Evolutionary conservation across 176 grass and related monocot genomes (phyloP).

Genomic region (Aegilops umbellulata): DNA sequence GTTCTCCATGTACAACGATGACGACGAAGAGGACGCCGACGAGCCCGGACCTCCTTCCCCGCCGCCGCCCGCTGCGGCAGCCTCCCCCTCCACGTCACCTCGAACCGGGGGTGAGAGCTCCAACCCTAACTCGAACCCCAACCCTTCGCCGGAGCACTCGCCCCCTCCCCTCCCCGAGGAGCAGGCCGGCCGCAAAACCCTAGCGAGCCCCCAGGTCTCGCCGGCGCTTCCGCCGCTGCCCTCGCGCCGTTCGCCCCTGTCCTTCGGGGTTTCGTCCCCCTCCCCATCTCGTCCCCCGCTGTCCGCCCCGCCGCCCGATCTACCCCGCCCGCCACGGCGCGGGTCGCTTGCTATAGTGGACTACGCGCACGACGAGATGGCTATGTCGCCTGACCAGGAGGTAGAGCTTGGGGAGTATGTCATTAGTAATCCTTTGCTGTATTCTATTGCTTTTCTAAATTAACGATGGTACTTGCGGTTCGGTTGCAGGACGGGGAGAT

Average conservation of each 20-base stretch:
- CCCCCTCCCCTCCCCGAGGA: constrained; percentile 42
- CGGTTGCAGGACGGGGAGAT: constrained; percentile 62
- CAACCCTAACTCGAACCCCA: constrained; percentile 36
- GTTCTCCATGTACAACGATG: constrained; percentile 90
- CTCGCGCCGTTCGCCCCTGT: constrained; percentile 36
- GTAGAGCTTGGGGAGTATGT: constrained; percentile 44
- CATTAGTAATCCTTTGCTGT: constrained; percentile 3
- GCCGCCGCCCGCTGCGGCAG: background rate
- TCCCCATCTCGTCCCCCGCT: constrained; percentile 30
- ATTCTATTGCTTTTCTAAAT: constrained; percentile 20
- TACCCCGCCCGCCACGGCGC: constrained; percentile 25
- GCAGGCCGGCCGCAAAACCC: constrained; percentile 35
- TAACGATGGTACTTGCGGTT: background rate
- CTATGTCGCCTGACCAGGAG: constrained; percentile 80
- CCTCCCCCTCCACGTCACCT: constrained; percentile 38
- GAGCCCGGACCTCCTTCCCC: constrained; percentile 33
- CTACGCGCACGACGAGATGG: constrained; percentile 85
- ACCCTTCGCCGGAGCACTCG: background rate
- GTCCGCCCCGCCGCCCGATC: constrained; percentile 23
- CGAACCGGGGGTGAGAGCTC: constrained; percentile 22
- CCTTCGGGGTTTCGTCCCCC: constrained; percentile 29
- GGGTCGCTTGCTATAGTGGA: constrained; percentile 74
- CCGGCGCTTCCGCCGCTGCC: constrained; percentile 37
- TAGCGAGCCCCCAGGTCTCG: constrained; percentile 44
- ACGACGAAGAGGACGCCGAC: constrained; percentile 73